Percentiles rank a stretch among this genome's conserved stretches.
Evolutionary conservation across 768 basidiomycete genomes (phyloP).

Genomic region (Mycena sanguinolenta): DNA sequence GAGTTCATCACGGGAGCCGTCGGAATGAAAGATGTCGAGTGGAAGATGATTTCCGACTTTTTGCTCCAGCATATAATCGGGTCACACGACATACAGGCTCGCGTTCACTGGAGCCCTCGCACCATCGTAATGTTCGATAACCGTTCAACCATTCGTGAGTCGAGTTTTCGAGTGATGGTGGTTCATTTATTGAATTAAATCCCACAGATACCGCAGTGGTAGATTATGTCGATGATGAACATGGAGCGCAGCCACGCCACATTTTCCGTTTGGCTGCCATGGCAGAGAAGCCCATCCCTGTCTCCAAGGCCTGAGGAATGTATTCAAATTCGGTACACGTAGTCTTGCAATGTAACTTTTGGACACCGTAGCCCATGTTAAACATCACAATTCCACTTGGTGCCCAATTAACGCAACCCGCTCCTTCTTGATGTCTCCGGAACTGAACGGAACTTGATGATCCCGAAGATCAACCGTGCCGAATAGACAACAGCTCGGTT

Average conservation of each 20-base stretch:
- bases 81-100: neutral
- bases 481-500: too few relatives aligned
- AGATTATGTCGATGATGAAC: slow-evolving; percentile 34
- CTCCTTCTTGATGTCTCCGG: too few relatives aligned
- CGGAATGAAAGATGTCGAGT: slow-evolving; percentile 44
- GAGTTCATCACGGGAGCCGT: slow-evolving; percentile 43
- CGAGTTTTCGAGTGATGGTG: neutral
- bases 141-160: slow-evolving; percentile 26
- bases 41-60: neutral
- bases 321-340: too few relatives aligned
- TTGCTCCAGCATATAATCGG: neutral
- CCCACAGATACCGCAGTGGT: slow-evolving; percentile 34
- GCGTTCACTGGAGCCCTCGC: neutral
- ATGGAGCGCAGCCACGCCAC: neutral
- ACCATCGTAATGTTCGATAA: slow-evolving; percentile 36
- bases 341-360: too few relatives aligned
- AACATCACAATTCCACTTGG: too few relatives aligned
- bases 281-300: neutral
- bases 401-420: too few relatives aligned
- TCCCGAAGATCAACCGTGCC: too few relatives aligned
- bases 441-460: too few relatives aligned
- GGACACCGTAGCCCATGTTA: too few relatives aligned
- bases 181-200: neutral
- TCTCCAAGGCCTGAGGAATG: neutral
- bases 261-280: neutral